Evolutionary conservation across 352 stramenopile genomes (phyloP).

Genomic region (Pythium graminicola): DNA sequence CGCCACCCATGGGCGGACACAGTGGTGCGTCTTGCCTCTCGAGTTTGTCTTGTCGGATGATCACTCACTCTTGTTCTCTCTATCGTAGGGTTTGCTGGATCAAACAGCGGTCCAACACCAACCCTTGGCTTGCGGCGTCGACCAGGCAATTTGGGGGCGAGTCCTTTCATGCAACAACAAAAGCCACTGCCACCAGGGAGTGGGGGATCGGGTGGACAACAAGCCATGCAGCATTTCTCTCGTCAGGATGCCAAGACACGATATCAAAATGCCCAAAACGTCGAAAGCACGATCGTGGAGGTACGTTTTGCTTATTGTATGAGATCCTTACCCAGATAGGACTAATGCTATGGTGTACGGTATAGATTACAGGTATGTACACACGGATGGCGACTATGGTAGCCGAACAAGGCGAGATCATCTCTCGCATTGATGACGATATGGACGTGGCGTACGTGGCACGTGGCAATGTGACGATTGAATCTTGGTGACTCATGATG

Average conservation of each 20-base stretch:
- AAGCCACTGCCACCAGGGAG: constrained; percentile 22
- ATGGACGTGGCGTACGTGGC: constrained; percentile 86
- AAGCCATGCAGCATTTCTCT: constrained; percentile 54
- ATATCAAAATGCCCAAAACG: constrained; percentile 67
- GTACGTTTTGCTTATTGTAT: constrained; percentile 29
- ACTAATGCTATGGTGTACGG: too few species aligned
- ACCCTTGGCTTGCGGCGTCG: constrained; percentile 47
- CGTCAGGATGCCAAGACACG: constrained; percentile 67
- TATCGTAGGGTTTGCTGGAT: background rate
- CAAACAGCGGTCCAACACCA: constrained; percentile 4
- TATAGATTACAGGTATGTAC: constrained; percentile 82
- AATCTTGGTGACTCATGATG: too few species aligned
- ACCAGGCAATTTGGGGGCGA: constrained; percentile 48
- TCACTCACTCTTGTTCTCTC: background rate
- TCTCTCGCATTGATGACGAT: constrained; percentile 79
- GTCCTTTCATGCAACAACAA: constrained; percentile 73
- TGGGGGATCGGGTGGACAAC: constrained; percentile 25
- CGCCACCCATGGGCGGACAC: constrained; percentile 5
- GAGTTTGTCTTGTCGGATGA: background rate
- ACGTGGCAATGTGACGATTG: too few species aligned
- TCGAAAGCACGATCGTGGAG: constrained; percentile 82
- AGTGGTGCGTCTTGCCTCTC: background rate
- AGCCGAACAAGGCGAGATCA: constrained; percentile 70
- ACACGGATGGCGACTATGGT: constrained; percentile 82
- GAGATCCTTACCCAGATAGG: too few species aligned